A percentile compares a stretch with the other conserved stretches of the same genome.
Conservation (phyloP, 331 rosid species). For the Dryas integrifolia region DNA sequence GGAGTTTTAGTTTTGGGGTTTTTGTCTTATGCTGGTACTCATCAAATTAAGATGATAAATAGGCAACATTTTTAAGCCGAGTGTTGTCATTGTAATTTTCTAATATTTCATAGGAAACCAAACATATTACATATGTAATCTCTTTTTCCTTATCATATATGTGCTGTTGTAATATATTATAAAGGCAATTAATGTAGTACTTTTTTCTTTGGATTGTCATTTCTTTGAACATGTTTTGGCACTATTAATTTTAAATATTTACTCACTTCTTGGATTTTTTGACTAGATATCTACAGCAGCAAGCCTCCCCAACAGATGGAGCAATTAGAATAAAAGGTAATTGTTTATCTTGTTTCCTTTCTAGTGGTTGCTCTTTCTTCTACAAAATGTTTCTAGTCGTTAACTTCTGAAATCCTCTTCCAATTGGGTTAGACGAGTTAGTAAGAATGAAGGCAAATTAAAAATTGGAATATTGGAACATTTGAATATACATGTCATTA, state of each 20-base stretch:
- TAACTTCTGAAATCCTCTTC: background rate
- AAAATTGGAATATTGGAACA: background rate
- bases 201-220: background rate
- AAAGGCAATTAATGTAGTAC: background rate
- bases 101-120: background rate
- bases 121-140: background rate
- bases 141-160: background rate
- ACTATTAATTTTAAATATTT: background rate
- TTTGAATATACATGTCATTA: constrained; percentile 6
- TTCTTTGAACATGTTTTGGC: background rate
- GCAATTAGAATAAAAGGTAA: constrained; percentile 66
- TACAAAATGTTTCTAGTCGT: background rate
- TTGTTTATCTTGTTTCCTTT: constrained; percentile 11
- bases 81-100: background rate
- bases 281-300: constrained; percentile 75
- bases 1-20: background rate
- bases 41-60: background rate
- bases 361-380: background rate
- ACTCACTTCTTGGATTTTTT: constrained; percentile 25
- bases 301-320: constrained; percentile 49
- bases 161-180: background rate
- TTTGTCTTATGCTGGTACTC: background rate
- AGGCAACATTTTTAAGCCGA: background rate
- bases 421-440: background rate
- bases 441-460: background rate